Conservation (phyloP, 768 basidiomycete genomes). For the Galerina sulciceps region DNA sequence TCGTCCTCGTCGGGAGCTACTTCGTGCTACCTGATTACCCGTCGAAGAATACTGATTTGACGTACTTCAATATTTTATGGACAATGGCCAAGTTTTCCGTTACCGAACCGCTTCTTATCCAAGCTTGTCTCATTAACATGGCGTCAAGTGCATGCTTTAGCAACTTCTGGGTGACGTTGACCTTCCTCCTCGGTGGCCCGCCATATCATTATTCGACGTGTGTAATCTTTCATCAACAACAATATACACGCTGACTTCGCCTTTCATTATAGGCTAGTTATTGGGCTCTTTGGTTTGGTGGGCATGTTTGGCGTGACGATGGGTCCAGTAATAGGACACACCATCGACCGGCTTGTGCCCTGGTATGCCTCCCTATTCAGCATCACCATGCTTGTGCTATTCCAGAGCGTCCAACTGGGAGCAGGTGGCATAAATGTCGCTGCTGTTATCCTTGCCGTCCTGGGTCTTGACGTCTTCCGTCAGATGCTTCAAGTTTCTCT, state of each 20-base stretch:
- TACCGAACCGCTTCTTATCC: slow-evolving; percentile 81
- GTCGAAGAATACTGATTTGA: slow-evolving; percentile 65
- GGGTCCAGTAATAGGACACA: slow-evolving; percentile 70
- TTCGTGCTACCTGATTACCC: slow-evolving; percentile 83
- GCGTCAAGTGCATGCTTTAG: slow-evolving; percentile 62
- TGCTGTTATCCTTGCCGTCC: slow-evolving; percentile 69
- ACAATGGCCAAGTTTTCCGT: slow-evolving; percentile 79
- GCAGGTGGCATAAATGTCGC: slow-evolving; percentile 73
- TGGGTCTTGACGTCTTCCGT: slow-evolving; percentile 76
- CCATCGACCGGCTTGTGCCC: slow-evolving; percentile 72
- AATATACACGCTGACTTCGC: background rate
- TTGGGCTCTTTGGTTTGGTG: slow-evolving; percentile 76
- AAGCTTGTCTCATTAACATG: slow-evolving; percentile 65
- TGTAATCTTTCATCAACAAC: slow-evolving; percentile 10
- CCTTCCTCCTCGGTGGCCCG: slow-evolving; percentile 78
- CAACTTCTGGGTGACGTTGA: slow-evolving; percentile 75
- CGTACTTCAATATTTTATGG: slow-evolving; percentile 70
- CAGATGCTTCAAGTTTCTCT: slow-evolving; percentile 76
- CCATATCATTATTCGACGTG: slow-evolving; percentile 81
- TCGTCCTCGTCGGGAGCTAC: slow-evolving; percentile 64
- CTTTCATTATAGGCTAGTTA: slow-evolving; percentile 42
- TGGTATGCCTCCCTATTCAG: slow-evolving; percentile 78
- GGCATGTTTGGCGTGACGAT: slow-evolving; percentile 73
- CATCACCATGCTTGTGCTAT: slow-evolving; percentile 47
- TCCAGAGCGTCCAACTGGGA: slow-evolving; percentile 67